Base-by-base conservation (phyloP, 768 basidiomycete species). In the Termitomyces sp. region DNA sequence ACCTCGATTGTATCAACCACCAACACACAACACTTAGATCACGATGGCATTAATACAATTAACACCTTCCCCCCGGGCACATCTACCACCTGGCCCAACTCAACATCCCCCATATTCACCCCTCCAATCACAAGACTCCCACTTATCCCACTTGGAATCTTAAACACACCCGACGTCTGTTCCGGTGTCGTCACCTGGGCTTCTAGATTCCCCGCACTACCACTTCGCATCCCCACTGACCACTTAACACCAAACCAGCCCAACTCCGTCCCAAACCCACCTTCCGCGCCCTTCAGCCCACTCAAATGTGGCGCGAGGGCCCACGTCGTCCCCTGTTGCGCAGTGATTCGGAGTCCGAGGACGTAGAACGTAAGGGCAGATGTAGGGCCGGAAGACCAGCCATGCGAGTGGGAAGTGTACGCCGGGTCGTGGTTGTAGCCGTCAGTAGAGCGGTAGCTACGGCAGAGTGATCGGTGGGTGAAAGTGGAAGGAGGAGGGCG, bases 371-470 rank as follows among this genome's bases (percentile, higher is more conserved):
- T 81, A 11, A 83, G 67, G 5, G 81, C 79, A 5, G 79, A 77
- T 0, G 82, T 84, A 0, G 82, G 79, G 0, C 81, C 82, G 0
- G 80, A 70, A 55, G 77, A 78, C 82, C 82, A 84, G 5, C 81
- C 81, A 59, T 84, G 82, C 1, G 79, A 67, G 61, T 83, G 81
- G n/a, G 77, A 79, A 8, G 80, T 83, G 64, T 82, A 84, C 0
- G 81, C 72, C 0, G 80, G 70, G 60, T 84, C 82, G 64, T 76
- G 72, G 64, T 79, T 78, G 68, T 84, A 84, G 5, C 82, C 82
- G 19, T 66, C 64, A 58, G 79, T 72, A 2, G 72, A 74, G 19
- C 82, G 80, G 59, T 83, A 83, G 26, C 81, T 78, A 49, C 0
- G 26, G 28, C 1, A 8, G 32, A 24, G 11, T 7, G 6, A 43